Evolutionary conservation across 257 asterid species (phyloP), one percentile per base, ranked within the genome.

Genomic region (Misopates orontium): DNA sequence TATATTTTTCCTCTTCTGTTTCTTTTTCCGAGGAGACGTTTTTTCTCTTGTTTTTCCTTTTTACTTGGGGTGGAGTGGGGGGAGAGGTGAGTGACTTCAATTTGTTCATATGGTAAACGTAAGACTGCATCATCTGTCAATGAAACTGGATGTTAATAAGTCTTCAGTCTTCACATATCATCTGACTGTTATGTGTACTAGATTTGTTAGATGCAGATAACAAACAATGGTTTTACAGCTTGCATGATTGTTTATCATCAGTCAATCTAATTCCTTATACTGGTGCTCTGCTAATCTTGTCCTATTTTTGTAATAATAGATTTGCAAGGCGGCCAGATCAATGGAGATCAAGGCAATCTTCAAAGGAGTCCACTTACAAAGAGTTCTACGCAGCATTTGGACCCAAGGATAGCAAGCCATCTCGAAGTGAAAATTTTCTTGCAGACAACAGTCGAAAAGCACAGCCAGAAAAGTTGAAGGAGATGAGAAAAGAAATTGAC

Each of bases 321-420:
- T 88, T 78, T 62, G 87, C 84, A 14, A 82, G 62, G 63, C 78
- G 81, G 25, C 97, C 95, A 5, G 97, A 94, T 22, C 85, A 82
- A 67, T 94, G 96, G 99, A 88, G 82, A 81, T 82, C 83, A n/a
- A 85, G 85, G 73, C 96, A 82, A 75, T 68, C 77, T 20, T 86
- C 99, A 17, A 87, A 83, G 71, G 80, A 86, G 73, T 85, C 93
- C 54, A 77, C 81, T 49, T 84, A 80, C 78, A 77, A 82, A 56
- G 96, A 88, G 52, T 94, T 90, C 74, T 85, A 76, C 60, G 91
- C 78, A 66, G 75, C 75, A 56, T 94, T 90, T 68, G 99, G 96
- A 63, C 69, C 95, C 44, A 79, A 77, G 71, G 89, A 74, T 24
- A 67, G 71, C 50, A 81, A 75, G 69, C 73, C 79, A 66, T 85